phyloP scores from a whole-genome alignment of 306 rosid species.

The Castanopsis chinensis region DNA sequence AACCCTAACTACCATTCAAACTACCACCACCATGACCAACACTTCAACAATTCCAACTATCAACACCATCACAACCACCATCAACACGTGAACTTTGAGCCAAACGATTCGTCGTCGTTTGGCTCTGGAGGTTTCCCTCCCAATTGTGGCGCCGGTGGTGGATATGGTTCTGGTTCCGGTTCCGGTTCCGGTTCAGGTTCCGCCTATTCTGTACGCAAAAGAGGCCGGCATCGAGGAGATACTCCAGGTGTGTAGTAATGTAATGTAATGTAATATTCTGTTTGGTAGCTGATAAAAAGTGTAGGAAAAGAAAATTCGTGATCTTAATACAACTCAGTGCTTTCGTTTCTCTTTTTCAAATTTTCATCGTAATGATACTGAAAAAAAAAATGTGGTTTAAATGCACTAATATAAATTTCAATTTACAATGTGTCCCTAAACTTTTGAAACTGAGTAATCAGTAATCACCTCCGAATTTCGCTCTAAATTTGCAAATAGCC shows the following conservation, averaged over 20 bases:
- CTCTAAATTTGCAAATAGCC: no score
- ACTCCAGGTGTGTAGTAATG: conserved; percentile 37
- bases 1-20: conserved; percentile 16
- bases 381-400: not conserved
- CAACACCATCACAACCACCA: conserved; percentile 15
- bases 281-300: not conserved
- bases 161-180: not conserved
- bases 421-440: no score
- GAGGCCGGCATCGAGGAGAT: conserved; percentile 37
- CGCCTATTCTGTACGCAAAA: conserved; percentile 30
- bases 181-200: not conserved
- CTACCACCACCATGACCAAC: conserved; percentile 25
- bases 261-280: not conserved
- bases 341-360: no score
- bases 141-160: not conserved
- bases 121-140: conserved; percentile 18
- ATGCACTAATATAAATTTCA: not conserved
- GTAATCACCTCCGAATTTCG: no score
- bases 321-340: not conserved
- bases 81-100: conserved; percentile 6
- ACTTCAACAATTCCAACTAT: conserved; percentile 23
- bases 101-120: not conserved
- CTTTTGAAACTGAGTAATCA: no score
- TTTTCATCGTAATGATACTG: not conserved
- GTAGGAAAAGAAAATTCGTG: not conserved